phyloP scores from a whole-genome alignment of 345 rosid genomes.

The Hibiscus trionum region DNA sequence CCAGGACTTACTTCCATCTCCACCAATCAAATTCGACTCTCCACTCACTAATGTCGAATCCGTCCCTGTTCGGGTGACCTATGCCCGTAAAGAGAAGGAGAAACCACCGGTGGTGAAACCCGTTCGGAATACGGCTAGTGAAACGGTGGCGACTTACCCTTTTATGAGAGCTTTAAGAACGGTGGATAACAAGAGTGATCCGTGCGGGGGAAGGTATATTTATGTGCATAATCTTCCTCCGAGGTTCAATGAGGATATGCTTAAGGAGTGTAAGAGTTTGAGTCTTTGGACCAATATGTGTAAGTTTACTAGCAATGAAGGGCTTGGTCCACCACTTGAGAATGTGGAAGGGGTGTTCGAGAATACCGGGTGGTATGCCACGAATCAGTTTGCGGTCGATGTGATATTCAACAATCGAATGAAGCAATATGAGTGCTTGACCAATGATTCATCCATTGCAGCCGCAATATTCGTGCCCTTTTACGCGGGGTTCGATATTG shows the following conservation, averaged over 20 bases:
- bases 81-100: conserved; percentile 7
- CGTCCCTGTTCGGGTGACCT: conserved; percentile 21
- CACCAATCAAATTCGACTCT: conserved; percentile 21
- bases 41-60: conserved; percentile 15
- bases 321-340: conserved; percentile 78
- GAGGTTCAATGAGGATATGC: conserved; percentile 80
- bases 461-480: conserved; percentile 86
- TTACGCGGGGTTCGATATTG: conserved; percentile 82
- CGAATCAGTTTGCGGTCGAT: conserved; percentile 84
- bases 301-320: conserved; percentile 68
- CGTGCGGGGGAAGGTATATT: conserved; percentile 77
- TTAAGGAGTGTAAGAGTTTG: conserved; percentile 68
- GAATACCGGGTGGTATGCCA: conserved; percentile 73
- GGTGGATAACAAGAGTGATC: conserved; percentile 64
- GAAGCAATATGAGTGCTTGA: conserved; percentile 86
- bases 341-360: conserved; percentile 77
- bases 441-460: conserved; percentile 70
- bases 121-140: neutral
- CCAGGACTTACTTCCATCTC: conserved; percentile 18
- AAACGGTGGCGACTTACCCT: conserved; percentile 27
- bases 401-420: conserved; percentile 75
- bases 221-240: conserved; percentile 73
- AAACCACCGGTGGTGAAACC: neutral
- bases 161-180: conserved; percentile 69
- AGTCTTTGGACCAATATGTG: conserved; percentile 95